Evolutionary conservation across 2,329 filamentous ascomycete genomes (phyloP), one percentile per base, ranked within the genome.

Genomic region (Monilinia laxa): DNA sequence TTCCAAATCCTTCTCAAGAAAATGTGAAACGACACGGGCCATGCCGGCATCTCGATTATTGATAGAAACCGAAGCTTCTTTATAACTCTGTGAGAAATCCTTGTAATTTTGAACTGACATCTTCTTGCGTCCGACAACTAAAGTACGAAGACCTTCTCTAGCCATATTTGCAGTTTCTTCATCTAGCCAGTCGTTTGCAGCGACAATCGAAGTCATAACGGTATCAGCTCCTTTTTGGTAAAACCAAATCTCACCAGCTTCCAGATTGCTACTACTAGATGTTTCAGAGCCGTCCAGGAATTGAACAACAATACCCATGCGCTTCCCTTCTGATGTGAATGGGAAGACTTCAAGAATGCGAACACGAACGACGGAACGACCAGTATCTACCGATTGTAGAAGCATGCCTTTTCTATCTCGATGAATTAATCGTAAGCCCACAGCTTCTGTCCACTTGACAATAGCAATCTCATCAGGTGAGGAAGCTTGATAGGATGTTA

Each of bases 81-180:
- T 87, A 76, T 96, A 91, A 60, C 84, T 87, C 31, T 81, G 76
- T 0, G 90, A 84, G 75, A 99, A 99, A 52, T 93, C 89, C 52
- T 87, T 83, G 75, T 97, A 98, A 73, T 93, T 90, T 71, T 90
- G 85, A 7, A 82, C 73, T 0, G 92, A 94, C 7, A 99, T 82
- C 73, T 87, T 89, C 77, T 95, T 97, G 57, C 96, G 87, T n/a
- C 95, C 96, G 35, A 99, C 90, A 7, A 99, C 95, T 7, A 99
- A 83, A 0, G 95, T 99, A 67, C 95, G 89, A 60, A 99, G 82
- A 51, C 95, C 95, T 81, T 99, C 96, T 58, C 95, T 88, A 7
- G 96, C 96, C 96, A 99, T 99, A 77, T 99, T 99, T n/a, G 92
- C 92, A 0, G 95, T 98, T 78, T 99, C 95, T 78, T 99, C 95